A percentile compares a stretch with the other conserved stretches of the same genome.
phyloP scores from a whole-genome alignment of 495 filamentous ascomycete species.

The Friedmanniomyces simplex region DNA sequence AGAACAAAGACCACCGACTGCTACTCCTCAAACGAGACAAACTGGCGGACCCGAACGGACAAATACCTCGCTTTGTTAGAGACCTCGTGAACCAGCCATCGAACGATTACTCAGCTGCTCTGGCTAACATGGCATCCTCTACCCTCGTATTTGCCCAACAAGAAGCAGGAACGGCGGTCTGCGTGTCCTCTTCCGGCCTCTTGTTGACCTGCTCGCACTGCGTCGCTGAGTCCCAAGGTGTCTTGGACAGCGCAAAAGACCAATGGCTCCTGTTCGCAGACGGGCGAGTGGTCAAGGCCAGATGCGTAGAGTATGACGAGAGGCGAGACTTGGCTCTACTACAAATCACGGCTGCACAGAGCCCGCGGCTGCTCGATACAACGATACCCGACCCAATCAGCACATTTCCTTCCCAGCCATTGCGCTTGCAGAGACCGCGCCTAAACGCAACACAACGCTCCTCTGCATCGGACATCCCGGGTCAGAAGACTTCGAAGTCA shows the following conservation, averaged over 20 bases:
- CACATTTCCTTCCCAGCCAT: constrained; percentile 15
- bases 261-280: constrained; percentile 36
- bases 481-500: constrained; percentile 37
- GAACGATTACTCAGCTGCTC: not conserved
- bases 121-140: constrained; percentile 21
- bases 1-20: not conserved
- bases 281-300: constrained; percentile 29
- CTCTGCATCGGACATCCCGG: constrained; percentile 38
- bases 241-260: constrained; percentile 19
- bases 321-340: constrained; percentile 36
- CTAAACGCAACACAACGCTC: not conserved
- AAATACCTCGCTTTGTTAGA: not conserved
- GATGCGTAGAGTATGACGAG: constrained; percentile 32
- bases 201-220: constrained; percentile 41
- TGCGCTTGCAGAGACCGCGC: not conserved
- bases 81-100: not conserved
- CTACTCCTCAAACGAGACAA: not conserved
- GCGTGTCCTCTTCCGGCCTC: constrained; percentile 33
- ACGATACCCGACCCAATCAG: no score
- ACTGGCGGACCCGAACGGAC: not conserved
- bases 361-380: no score
- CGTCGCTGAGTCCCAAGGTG: constrained; percentile 29
- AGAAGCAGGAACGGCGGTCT: constrained; percentile 41
- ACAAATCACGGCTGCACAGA: constrained; percentile 26
- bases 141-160: constrained; percentile 41